phyloP scores from a whole-genome alignment of 306 rosid genomes.

The Inga leiocalycina region DNA sequence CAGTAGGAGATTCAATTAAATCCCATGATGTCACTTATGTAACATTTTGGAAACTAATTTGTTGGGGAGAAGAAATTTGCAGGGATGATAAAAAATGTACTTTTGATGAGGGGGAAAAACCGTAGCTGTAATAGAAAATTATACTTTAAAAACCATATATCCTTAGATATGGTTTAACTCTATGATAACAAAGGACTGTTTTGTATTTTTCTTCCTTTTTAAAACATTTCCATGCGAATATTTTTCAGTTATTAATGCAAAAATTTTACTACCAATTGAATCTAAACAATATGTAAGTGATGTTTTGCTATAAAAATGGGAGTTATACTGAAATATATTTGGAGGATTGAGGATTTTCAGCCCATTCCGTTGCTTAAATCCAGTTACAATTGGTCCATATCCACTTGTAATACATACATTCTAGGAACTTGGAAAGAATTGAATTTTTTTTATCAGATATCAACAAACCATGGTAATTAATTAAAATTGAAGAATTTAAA shows the following conservation, averaged over 20 bases:
- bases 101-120: neutral
- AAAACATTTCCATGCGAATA: neutral
- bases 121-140: too few species aligned
- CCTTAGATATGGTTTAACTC: constrained; percentile 50
- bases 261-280: neutral
- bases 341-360: constrained; percentile 97
- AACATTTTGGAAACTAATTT: neutral
- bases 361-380: constrained; percentile 90
- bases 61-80: neutral
- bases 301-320: constrained; percentile 32
- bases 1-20: too few species aligned
- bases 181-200: constrained; percentile 24
- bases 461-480: too few species aligned
- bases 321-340: constrained; percentile 61
- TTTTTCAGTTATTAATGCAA: constrained; percentile 7
- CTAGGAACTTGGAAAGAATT: too few species aligned
- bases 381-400: too few species aligned
- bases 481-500: too few species aligned
- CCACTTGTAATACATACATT: too few species aligned
- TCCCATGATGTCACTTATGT: too few species aligned
- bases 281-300: constrained; percentile 10
- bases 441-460: too few species aligned
- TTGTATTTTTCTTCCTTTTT: neutral
- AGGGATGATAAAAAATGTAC: neutral
- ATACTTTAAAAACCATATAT: constrained; percentile 63